Evolutionary conservation across 306 rosid species (phyloP).

Genomic region (Casuarina equisetifolia): DNA sequence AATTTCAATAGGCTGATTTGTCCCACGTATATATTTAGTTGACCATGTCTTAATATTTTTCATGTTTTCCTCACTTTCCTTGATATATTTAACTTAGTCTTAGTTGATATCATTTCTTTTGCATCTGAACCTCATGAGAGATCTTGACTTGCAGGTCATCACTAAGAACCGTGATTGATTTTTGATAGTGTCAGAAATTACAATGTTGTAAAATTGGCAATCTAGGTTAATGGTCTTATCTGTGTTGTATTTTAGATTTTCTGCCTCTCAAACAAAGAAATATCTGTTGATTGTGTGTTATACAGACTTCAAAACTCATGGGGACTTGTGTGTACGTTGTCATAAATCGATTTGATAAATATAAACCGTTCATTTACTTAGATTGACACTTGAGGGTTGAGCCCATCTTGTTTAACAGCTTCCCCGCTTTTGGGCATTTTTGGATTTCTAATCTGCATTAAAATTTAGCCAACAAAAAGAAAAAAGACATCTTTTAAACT

Average conservation of each 20-base stretch:
- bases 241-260: not conserved
- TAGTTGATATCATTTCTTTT: not conserved
- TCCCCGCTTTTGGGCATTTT: too few species aligned
- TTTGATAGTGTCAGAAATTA: not conserved
- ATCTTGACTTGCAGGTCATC: not conserved
- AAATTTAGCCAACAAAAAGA: too few species aligned
- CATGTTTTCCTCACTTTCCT: not conserved
- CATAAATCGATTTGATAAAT: too few species aligned
- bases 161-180: not conserved
- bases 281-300: too few species aligned
- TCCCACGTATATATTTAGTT: not conserved
- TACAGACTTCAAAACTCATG: too few species aligned
- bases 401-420: too few species aligned
- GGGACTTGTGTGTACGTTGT: too few species aligned
- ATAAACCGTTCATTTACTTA: too few species aligned
- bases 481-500: too few species aligned
- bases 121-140: not conserved
- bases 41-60: not conserved
- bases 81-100: not conserved
- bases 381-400: too few species aligned
- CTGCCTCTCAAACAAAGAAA: too few species aligned
- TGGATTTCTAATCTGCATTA: too few species aligned
- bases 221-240: not conserved
- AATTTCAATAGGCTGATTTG: not conserved
- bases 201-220: not conserved